Evolutionary conservation across 345 rosid genomes (phyloP).

Genomic region (Psidium guajava): DNA sequence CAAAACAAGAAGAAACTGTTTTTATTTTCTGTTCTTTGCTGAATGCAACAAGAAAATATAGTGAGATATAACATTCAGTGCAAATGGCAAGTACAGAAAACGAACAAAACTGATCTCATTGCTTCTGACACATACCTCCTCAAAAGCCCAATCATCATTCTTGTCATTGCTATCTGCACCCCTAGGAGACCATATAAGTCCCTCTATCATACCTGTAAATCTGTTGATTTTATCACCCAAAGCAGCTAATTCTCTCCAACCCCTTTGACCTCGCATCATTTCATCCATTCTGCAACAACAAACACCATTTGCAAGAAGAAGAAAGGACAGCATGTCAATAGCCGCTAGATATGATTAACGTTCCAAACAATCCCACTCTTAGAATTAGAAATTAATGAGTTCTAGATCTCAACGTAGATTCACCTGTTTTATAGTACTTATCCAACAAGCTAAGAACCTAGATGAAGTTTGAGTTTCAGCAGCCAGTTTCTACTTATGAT

Average conservation of each 20-base stretch:
- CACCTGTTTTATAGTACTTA: neutral
- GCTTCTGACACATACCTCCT: constrained; percentile 41
- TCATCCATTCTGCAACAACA: constrained; percentile 68
- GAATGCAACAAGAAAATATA: neutral
- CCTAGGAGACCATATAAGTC: constrained; percentile 90
- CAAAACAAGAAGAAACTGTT: neutral
- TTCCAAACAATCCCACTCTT: neutral
- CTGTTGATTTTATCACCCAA: constrained; percentile 82
- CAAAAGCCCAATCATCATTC: constrained; percentile 48
- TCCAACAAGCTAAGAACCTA: neutral
- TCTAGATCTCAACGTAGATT: neutral
- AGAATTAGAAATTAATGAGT: neutral
- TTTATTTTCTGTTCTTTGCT: neutral
- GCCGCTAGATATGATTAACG: neutral
- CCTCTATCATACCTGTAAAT: constrained; percentile 87
- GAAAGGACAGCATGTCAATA: neutral
- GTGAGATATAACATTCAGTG: neutral
- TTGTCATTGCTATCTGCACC: constrained; percentile 29
- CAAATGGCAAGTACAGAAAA: neutral
- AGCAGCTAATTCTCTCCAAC: constrained; percentile 85
- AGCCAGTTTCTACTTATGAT: neutral
- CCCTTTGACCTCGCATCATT: constrained; percentile 96
- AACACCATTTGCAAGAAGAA: neutral
- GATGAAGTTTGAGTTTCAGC: neutral
- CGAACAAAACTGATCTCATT: neutral